Evolutionary conservation across 768 basidiomycete species (phyloP).

Genomic region (Trametes coccinea): DNA sequence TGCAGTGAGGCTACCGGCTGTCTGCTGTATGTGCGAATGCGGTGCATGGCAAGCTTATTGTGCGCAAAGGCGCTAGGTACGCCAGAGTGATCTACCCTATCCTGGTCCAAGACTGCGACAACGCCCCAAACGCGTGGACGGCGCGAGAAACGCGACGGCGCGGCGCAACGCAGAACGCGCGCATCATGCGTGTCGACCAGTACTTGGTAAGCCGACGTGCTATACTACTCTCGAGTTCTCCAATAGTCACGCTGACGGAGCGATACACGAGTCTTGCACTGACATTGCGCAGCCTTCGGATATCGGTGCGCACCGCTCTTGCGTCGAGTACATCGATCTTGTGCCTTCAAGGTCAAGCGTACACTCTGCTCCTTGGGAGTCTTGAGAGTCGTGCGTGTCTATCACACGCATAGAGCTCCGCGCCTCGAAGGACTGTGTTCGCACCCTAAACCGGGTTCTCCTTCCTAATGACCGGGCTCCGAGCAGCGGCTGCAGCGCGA

Average conservation of each 20-base stretch:
- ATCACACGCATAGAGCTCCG: constrained; percentile 1
- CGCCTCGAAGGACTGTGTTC: background rate
- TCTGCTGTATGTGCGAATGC: too few species aligned
- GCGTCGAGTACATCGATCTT: background rate
- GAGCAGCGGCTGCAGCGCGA: background rate
- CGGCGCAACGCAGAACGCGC: too few species aligned
- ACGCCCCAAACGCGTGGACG: background rate
- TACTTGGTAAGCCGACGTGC: background rate
- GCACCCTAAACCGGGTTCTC: constrained; percentile 8
- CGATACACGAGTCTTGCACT: background rate
- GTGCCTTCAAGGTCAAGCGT: background rate
- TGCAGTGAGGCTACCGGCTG: too few species aligned
- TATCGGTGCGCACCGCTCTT: constrained; percentile 12
- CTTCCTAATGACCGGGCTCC: background rate
- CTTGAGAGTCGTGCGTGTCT: background rate
- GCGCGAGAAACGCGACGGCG: background rate
- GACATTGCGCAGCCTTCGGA: constrained; percentile 3
- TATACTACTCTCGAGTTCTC: background rate
- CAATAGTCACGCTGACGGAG: background rate
- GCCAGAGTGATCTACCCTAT: background rate
- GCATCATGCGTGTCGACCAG: constrained; percentile 6
- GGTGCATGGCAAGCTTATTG: too few species aligned
- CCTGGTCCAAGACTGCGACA: background rate
- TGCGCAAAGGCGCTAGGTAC: background rate
- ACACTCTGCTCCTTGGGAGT: background rate